A percentile compares a stretch with the other conserved stretches of the same genome.
Evolutionary conservation across 176 grass and related monocot species (phyloP).

Genomic region (Aechmea fasciata): DNA sequence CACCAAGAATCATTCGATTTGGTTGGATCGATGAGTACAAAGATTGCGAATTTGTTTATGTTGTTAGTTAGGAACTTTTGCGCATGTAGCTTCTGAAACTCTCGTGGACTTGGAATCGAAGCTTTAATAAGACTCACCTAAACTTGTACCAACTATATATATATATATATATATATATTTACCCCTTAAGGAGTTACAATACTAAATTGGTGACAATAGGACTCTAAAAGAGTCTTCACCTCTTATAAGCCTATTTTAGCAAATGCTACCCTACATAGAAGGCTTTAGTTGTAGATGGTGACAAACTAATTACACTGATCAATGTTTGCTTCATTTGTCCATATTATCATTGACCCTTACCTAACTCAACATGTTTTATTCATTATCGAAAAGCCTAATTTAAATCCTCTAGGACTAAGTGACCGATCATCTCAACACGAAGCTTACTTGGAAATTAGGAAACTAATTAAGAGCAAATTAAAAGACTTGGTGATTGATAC

Average conservation of each 20-base stretch:
- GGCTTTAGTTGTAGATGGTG: background rate
- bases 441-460: no score
- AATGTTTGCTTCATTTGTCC: background rate
- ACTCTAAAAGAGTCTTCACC: slow-evolving; percentile 1
- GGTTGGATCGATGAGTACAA: slow-evolving; percentile 4
- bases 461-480: no score
- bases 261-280: background rate
- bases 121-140: slow-evolving; percentile 23
- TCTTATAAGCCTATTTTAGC: slow-evolving; percentile 9
- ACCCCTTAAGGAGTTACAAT: slow-evolving; percentile 4
- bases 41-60: slow-evolving; percentile 19
- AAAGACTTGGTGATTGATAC: no score
- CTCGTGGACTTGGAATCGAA: slow-evolving; percentile 17
- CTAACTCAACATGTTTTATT: background rate
- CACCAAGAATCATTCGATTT: background rate
- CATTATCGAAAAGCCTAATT: background rate
- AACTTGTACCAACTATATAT: slow-evolving; percentile 20
- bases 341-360: background rate
- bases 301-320: background rate
- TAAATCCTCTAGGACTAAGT: no score
- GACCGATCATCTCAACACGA: no score
- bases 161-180: no score
- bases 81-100: slow-evolving; percentile 14
- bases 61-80: slow-evolving; percentile 5
- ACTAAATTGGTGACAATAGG: slow-evolving; percentile 5